These are phyloP conservation scores for Cicer yamashitae DNA, from an alignment of 306 rosid species.

Conservation along the genomic window DNA sequence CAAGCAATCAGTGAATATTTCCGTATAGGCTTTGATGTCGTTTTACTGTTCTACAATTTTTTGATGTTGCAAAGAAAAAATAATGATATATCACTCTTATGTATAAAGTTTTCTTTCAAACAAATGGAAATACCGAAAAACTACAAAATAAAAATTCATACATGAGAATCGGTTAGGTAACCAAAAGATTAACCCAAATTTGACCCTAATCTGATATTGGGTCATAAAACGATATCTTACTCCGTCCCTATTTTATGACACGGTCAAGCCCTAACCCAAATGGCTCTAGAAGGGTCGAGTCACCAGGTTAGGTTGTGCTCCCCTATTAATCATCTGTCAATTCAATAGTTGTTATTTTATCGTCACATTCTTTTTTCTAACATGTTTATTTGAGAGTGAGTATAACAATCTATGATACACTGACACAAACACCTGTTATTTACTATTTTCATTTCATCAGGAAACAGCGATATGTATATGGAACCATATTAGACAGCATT, in stretches of 20 bases:
- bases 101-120: background rate
- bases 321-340: background rate
- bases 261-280: too few relatives aligned
- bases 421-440: background rate
- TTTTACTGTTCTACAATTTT: background rate
- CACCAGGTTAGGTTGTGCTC: too few relatives aligned
- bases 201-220: too few relatives aligned
- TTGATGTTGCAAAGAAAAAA: too few relatives aligned
- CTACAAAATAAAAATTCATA: too few relatives aligned
- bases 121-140: too few relatives aligned
- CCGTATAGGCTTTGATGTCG: background rate
- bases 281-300: too few relatives aligned
- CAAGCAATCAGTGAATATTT: background rate
- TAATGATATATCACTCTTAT: too few relatives aligned
- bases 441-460: conserved; percentile 50
- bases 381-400: background rate
- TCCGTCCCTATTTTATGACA: too few relatives aligned
- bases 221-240: too few relatives aligned
- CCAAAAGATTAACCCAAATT: too few relatives aligned
- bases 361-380: background rate
- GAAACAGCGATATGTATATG: conserved; percentile 82
- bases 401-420: background rate
- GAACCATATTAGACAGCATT: conserved; percentile 73
- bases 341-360: background rate
- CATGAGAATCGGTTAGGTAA: too few relatives aligned